Evolutionary conservation across 768 basidiomycete species (phyloP), one percentile per base, ranked within the genome.

Genomic region (Pleurotus citrinopileatus): DNA sequence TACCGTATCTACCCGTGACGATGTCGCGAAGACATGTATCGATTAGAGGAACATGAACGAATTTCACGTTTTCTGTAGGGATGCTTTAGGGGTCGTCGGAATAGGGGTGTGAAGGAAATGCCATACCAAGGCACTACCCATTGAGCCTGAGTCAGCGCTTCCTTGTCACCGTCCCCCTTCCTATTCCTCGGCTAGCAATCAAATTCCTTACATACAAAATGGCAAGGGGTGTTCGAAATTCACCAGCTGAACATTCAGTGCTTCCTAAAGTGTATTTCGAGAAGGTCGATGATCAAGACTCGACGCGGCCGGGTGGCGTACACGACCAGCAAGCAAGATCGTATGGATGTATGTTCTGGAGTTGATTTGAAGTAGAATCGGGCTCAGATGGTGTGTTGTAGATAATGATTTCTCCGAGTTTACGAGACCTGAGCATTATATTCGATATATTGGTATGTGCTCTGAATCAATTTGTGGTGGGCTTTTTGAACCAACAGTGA

Each of bases 391-490:
- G 62, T 55, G n/a, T n/a, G n/a, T 12, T 32, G 23, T 47, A 79
- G 75, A 71, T 52, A 72, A 76, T 76, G 85, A 89, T 60, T 82
- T 83, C 62, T 80, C 82, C 9, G 82, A 88, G 34, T 94, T 92
- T 63, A 70, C 71, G 57, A 72, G 85, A 56, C 91, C 93, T 7
- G 89, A 92, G 52, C 82, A 91, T 63, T 97, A 97, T 65, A 90
- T 96, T 64, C 85, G 92, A 38, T 84, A 96, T 66, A 91, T 96
- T 58, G 94, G 93, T 92, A 61, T 37, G 81, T 25, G 32, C 45
- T 23, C 32, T 26, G 22, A 52, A 10, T 25, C 29, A 26, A 42
- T 51, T 28, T 38, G 52, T 48, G 63, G 55, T 59, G 9, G 38
- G 13, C 12, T 13, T 20, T 12, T 22, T 23, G 23, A 38, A 19